Base-by-base conservation (phyloP, 192 early-diverging fungal genomes). In the Haplosporangium gracile region DNA sequence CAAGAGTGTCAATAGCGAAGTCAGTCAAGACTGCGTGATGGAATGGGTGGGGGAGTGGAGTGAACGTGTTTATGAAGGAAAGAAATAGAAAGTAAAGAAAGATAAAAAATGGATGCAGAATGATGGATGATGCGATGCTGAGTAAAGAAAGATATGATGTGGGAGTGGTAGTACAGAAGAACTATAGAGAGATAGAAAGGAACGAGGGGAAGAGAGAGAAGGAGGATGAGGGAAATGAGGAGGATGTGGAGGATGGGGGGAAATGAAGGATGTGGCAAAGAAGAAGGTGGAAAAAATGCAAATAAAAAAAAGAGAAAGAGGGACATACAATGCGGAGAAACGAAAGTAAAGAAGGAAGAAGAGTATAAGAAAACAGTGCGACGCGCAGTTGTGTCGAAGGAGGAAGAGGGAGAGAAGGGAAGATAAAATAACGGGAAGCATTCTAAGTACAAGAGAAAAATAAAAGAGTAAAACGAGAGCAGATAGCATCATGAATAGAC, bases 211-310 rank as follows among this genome's bases (percentile, higher is more conserved):
- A 24, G 51, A 24, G 34, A 32, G 34, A 43, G 40, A 70, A 49
- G 42, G 43, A 8, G 39, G 22, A 29, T 72, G n/a, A 72, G 75
- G 72, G 57, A 69, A 45, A 20, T 57, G 49, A 45, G 65, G 43
- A 36, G 26, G 13, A 10, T 16, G 20, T 49, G 26, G 26, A 13
- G 47, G 43, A 43, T 5, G 24, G 24, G 20, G 24, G 24, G 32
- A 69, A 36, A 69, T 36, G 32, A n/a, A 20, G 29, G 68, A 16
- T 5, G 13, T 32, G 68, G 15, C 16, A 38, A 69, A 32, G 10
- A 29, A 68, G 26, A 34, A 68, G 9, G 65, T 51, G 49, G 20
- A 51, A 51, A 22, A 18, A 20, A 51, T 51, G 49, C 49, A 22
- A 22, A 22, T 6, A 16, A 51, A 51, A 18, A 22, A 68, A 71